phyloP scores from a whole-genome alignment of 2,329 filamentous ascomycete genomes.

The Phaeophleospora eucalypticola region DNA sequence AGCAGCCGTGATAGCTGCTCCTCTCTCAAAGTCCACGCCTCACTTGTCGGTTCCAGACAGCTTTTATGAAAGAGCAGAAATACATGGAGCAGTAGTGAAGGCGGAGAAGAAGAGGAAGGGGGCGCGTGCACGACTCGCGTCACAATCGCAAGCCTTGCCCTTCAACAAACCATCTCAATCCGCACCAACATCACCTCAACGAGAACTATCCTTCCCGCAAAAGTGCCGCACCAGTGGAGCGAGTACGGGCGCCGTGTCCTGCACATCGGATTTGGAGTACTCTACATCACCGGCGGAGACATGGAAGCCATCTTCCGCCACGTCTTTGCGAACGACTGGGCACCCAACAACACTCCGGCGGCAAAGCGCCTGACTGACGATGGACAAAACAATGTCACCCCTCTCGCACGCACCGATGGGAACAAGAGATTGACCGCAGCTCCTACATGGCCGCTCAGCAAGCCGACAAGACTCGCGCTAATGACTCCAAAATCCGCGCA shows the following conservation, averaged over 20 bases:
- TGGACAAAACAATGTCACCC: background rate
- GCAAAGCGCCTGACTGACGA: background rate
- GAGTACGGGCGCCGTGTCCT: background rate
- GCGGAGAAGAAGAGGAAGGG: too few relatives aligned
- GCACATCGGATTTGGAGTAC: background rate
- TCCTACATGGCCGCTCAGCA: background rate
- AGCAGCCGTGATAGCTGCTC: too few relatives aligned
- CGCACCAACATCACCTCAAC: too few relatives aligned
- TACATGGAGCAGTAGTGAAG: too few relatives aligned
- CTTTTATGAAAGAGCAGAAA: too few relatives aligned
- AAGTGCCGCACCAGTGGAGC: background rate
- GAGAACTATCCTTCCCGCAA: too few relatives aligned
- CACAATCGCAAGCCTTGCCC: too few relatives aligned
- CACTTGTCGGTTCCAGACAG: too few relatives aligned
- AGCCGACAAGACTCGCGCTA: background rate
- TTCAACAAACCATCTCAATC: too few relatives aligned
- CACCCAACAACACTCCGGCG: background rate
- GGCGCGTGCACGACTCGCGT: too few relatives aligned
- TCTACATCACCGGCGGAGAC: background rate
- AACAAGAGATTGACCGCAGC: background rate
- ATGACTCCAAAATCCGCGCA: background rate
- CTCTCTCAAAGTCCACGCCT: too few relatives aligned
- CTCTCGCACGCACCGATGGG: background rate
- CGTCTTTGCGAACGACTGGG: background rate
- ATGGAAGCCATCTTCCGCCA: background rate